A percentile compares a stretch with the other conserved stretches of the same genome.
Evolutionary conservation across 306 rosid genomes (phyloP).

Genomic region (Trifolium repens): DNA sequence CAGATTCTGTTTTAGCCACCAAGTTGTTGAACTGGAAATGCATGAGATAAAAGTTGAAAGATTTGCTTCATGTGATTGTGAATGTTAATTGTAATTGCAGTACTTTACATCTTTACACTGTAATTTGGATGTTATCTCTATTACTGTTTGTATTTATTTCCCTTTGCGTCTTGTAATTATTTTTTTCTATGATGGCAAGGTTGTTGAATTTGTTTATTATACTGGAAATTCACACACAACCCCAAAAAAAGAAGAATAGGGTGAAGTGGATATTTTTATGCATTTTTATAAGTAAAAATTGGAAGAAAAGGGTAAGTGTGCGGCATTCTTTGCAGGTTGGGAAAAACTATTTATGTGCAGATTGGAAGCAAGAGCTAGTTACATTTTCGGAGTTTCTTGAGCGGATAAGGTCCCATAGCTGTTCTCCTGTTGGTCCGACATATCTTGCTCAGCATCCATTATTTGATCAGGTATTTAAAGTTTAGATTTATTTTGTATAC

Average conservation of each 20-base stretch:
- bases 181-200: slow-evolving; percentile 13
- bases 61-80: slow-evolving; percentile 28
- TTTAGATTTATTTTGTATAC: slow-evolving; percentile 30
- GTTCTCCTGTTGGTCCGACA: slow-evolving; percentile 60
- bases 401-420: slow-evolving; percentile 62
- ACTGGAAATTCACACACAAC: too few relatives aligned
- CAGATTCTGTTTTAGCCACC: slow-evolving; percentile 15
- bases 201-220: slow-evolving; percentile 36
- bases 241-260: slow-evolving; percentile 12
- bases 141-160: background rate
- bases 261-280: slow-evolving; percentile 17
- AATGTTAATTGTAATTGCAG: slow-evolving; percentile 3
- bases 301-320: slow-evolving; percentile 51
- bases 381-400: slow-evolving; percentile 87
- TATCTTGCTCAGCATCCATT: slow-evolving; percentile 94
- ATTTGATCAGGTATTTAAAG: slow-evolving; percentile 82
- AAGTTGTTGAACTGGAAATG: slow-evolving; percentile 30
- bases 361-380: slow-evolving; percentile 92
- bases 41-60: slow-evolving; percentile 30
- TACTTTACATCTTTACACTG: background rate
- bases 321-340: slow-evolving; percentile 70
- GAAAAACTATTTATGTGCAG: slow-evolving; percentile 71
- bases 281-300: slow-evolving; percentile 40
- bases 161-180: slow-evolving; percentile 15
- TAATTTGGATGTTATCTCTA: slow-evolving; percentile 21